A percentile compares a stretch with the other conserved stretches of the same genome.
Conservation (phyloP, 306 rosid species). For the Begonia masoniana region DNA sequence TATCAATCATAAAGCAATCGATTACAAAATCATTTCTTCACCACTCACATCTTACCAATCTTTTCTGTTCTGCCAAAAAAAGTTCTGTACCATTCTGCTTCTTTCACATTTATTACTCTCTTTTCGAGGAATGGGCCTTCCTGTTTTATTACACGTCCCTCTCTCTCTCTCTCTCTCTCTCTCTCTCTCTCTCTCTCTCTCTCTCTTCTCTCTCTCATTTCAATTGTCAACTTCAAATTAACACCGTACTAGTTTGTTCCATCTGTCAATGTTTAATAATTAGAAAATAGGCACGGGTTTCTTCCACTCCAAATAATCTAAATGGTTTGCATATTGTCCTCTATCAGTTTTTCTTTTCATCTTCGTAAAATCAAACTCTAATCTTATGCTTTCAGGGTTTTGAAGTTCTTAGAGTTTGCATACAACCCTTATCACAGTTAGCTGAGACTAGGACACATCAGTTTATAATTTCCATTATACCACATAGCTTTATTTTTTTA, state of each 20-base stretch:
- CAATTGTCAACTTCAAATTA: constrained; percentile 33
- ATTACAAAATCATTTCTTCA: constrained; percentile 86
- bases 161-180: constrained; percentile 5
- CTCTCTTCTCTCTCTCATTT: constrained; percentile 7
- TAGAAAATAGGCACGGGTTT: too few species aligned
- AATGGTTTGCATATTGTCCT: too few species aligned
- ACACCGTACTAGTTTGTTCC: constrained; percentile 36
- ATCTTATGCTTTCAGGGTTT: too few species aligned
- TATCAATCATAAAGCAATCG: constrained; percentile 92
- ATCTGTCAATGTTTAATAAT: constrained; percentile 13
- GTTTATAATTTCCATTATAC: too few species aligned
- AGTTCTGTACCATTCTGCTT: constrained; percentile 41
- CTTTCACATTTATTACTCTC: constrained; percentile 36
- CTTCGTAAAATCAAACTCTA: too few species aligned
- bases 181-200: constrained; percentile 1
- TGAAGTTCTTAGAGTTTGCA: too few species aligned
- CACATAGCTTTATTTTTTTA: too few species aligned
- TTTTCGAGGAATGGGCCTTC: constrained; percentile 30
- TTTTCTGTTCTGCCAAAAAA: constrained; percentile 44
- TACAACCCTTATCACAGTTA: too few species aligned
- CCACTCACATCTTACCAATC: constrained; percentile 26
- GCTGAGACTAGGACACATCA: too few species aligned
- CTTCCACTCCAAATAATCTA: too few species aligned
- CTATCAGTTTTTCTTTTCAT: too few species aligned
- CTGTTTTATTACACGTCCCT: background rate